These are phyloP conservation scores for Phytopythium kandeliae DNA, from an alignment of 352 stramenopile species.

Conservation along the genomic window DNA sequence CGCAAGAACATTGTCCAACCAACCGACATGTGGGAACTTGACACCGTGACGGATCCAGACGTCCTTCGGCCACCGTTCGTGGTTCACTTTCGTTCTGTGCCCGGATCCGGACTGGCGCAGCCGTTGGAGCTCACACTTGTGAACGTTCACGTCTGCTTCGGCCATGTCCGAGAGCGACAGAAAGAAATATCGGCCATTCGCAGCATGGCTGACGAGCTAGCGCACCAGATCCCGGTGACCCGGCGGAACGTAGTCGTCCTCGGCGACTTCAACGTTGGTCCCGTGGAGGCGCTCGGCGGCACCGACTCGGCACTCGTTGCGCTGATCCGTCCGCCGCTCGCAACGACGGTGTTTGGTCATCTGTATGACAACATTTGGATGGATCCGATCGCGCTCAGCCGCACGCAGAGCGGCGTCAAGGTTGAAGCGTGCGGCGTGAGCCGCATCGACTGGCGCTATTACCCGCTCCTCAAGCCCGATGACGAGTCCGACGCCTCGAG, in stretches of 20 bases:
- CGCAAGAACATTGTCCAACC: slow-evolving; percentile 21
- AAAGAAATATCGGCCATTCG: slow-evolving; percentile 34
- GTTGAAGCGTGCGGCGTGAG: slow-evolving; percentile 27
- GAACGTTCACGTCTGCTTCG: slow-evolving; percentile 51
- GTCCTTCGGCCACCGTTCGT: slow-evolving; percentile 41
- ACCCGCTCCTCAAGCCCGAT: slow-evolving; percentile 23
- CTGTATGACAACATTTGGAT: slow-evolving; percentile 75
- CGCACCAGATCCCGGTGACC: slow-evolving; percentile 2
- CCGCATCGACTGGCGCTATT: slow-evolving; percentile 58
- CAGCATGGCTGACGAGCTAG: slow-evolving; percentile 18
- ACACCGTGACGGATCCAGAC: slow-evolving; percentile 7
- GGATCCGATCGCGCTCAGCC: slow-evolving; percentile 12
- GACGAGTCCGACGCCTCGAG: not conserved
- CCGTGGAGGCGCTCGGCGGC: slow-evolving; percentile 30
- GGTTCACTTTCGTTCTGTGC: slow-evolving; percentile 24
- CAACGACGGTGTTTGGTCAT: slow-evolving; percentile 49
- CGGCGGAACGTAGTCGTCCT: slow-evolving; percentile 37
- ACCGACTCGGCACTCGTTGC: slow-evolving; percentile 19
- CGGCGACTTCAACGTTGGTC: slow-evolving; percentile 64
- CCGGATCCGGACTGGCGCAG: slow-evolving; percentile 6
- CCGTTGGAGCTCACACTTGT: slow-evolving; percentile 34
- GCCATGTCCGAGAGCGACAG: slow-evolving; percentile 16
- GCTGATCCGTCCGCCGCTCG: slow-evolving; percentile 40
- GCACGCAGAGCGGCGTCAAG: not conserved
- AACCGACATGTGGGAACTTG: slow-evolving; percentile 20